Conservation (phyloP, 2,329 filamentous ascomycete genomes). For the Aspergillus brasiliensis region DNA sequence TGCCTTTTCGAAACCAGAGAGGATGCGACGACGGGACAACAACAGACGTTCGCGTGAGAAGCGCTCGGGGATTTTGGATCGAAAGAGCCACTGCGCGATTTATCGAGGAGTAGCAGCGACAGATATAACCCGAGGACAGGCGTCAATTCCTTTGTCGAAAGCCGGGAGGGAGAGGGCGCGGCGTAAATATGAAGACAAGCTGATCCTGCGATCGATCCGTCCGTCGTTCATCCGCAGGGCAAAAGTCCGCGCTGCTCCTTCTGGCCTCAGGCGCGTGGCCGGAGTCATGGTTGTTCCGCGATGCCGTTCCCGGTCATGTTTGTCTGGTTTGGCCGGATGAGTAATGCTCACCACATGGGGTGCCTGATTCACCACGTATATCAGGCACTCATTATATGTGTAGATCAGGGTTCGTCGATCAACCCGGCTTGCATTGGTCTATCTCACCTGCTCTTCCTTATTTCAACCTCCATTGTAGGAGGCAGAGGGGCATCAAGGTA, state of each 20-base stretch:
- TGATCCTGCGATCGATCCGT: conserved; percentile 27
- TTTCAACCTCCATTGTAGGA: not conserved
- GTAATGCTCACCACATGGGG: not conserved
- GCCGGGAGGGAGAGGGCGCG: conserved; percentile 13
- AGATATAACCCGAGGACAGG: conserved; percentile 1
- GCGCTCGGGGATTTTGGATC: not conserved
- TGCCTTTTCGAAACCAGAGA: conserved; percentile 12
- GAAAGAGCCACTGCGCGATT: conserved; percentile 10
- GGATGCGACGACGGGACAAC: conserved; percentile 21
- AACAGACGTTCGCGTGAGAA: conserved; percentile 13
- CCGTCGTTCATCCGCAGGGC: conserved; percentile 20
- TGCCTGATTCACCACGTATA: not conserved
- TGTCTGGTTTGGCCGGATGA: conserved; percentile 4
- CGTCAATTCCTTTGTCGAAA: conserved; percentile 23
- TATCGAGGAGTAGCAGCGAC: conserved; percentile 13
- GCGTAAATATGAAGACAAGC: conserved; percentile 16
- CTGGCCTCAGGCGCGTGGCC: conserved; percentile 26
- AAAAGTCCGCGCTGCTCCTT: conserved; percentile 26
- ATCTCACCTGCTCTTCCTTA: not conserved
- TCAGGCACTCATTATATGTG: not conserved
- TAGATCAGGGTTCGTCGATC: not conserved
- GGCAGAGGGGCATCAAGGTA: not conserved
- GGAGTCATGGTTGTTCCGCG: conserved; percentile 20
- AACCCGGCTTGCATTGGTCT: not conserved
- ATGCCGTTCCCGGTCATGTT: conserved; percentile 8